Evolutionary conservation across 108 stramenopile species (phyloP), one percentile per base, ranked within the genome.

Genomic region (Nitzschia sp.): DNA sequence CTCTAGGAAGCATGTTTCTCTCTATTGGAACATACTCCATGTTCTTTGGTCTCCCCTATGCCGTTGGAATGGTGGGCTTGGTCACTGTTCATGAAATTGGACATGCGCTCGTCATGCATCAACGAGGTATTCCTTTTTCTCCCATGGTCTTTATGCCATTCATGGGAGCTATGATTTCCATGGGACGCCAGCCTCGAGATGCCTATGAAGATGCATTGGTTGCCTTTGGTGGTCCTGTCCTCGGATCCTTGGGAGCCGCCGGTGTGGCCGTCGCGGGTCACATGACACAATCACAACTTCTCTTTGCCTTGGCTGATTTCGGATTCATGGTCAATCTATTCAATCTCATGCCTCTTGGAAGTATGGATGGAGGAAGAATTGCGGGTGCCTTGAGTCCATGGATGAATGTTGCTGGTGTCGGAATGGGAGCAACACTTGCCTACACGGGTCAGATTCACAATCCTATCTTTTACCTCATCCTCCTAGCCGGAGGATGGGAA

Each of bases 301-400:
- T 94, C 14, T 88, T 85, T 64, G 92, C 96, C 12, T 77, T 97
- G 52, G 96, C 91, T 37, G 96, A 97, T 65, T 97, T 95, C 77
- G 96, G 96, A 10, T 92, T 88, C 77, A 95, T 97, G 94, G 90
- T 97, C 69, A 97, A 97, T 70, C 69, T 97, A 21, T 94, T 97
- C 87, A 97, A 97, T 65, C 44, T 97, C 38, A 57, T 97, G 21
- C 96, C 96, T 6, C 65, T 97, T 24, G 94, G 96, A 3, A 77
- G 76, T 44, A 85, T 97, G 83, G 96, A 97, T 68, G 96, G 96
- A 51, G 96, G 96, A 38, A 72, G 90, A 14, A 95, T 97, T 74
- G 86, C 85, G 22, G 92, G 90, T 20, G 96, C 94, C 8, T 51
- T 94, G 19, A 78, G 75, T 51, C 93, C 89, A 2, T 92, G 86